Base-by-base conservation (phyloP, 768 basidiomycete species). In the Cantharellus cinnabarinus region DNA sequence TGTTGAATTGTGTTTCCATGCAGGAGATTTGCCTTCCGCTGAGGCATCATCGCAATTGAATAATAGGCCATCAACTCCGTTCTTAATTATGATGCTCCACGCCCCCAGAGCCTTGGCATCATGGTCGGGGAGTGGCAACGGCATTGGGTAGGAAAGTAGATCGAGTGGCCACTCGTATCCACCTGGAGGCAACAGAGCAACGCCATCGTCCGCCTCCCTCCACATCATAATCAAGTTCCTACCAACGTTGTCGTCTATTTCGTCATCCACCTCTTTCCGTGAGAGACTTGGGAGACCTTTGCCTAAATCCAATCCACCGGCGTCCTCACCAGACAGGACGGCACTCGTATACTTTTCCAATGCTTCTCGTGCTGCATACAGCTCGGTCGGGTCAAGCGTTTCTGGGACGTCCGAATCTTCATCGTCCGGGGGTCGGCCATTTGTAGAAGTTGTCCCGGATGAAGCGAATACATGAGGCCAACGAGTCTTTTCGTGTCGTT, bases 241-340 rank as follows among this genome's bases (percentile, higher is more conserved):
- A 1, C 93, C 94, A 3, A 87, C 77, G 2, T 78, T 74, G 3
- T 78, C 72, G 65, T 90, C 90, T 3, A 89, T 82, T 59, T 94
- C 90, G 54, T 89, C 85, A 68, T 98, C 94, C 69, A 87, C 76
- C 71, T 97, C 94, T 57, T 89, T 91, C 63, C 83, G 78, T 51
- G 82, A 79, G 34, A 99, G 77, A 61, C 85, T 85, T 2, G 91
- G 85, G 56, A 91, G 71, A 51, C 82, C 80, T 41, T 71, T 70
- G 41, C 85, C 82, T 42, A 56, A 61, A 3, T 81, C 85, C 3
- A 81, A 70, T 1, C 79, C 81, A 53, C 76, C 78, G 1, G 72
- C 71, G 62, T 82, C 81, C n/a, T 77, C 73, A 0, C 81, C 79
- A 40, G 72, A 74, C 42, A 70, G 71, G 56, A 86, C 67, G 5